phyloP scores from a whole-genome alignment of 495 filamentous ascomycete genomes.

The Lasiosphaeria hispida region DNA sequence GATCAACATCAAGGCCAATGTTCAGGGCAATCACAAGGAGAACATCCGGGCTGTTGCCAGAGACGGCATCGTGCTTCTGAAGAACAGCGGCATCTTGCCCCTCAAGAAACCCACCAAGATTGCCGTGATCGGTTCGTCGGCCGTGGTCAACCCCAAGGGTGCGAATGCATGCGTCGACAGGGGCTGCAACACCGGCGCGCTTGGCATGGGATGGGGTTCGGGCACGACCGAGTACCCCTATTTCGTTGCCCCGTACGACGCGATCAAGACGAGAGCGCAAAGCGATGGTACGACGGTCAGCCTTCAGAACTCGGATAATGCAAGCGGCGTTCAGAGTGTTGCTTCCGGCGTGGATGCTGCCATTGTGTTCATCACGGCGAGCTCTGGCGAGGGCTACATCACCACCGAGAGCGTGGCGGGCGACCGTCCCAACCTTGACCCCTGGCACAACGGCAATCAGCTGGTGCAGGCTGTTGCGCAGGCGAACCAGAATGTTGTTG shows the following conservation, averaged over 20 bases:
- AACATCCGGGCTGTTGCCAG: conserved; percentile 57
- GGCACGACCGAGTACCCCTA: conserved; percentile 57
- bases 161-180: conserved; percentile 54
- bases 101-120: conserved; percentile 57
- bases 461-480: conserved; percentile 64
- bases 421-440: conserved; percentile 63
- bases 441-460: conserved; percentile 73
- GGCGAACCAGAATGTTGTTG: conserved; percentile 68
- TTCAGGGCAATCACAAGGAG: conserved; percentile 54
- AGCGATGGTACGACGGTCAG: conserved; percentile 48
- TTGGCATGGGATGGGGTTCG: conserved; percentile 64
- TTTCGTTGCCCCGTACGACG: conserved; percentile 55
- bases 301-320: conserved; percentile 52
- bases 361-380: conserved; percentile 64
- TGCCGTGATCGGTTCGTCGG: conserved; percentile 72
- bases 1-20: conserved; percentile 53
- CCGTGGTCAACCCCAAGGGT: conserved; percentile 59
- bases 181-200: conserved; percentile 59
- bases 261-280: conserved; percentile 47
- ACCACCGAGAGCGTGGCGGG: conserved; percentile 59
- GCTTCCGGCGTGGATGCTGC: conserved; percentile 57
- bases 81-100: conserved; percentile 64
- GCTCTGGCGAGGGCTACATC: conserved; percentile 66
- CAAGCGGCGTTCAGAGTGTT: conserved; percentile 43
- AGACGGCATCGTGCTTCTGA: conserved; percentile 72